phyloP scores from a whole-genome alignment of 352 stramenopile genomes.

The Pythium sp. region DNA sequence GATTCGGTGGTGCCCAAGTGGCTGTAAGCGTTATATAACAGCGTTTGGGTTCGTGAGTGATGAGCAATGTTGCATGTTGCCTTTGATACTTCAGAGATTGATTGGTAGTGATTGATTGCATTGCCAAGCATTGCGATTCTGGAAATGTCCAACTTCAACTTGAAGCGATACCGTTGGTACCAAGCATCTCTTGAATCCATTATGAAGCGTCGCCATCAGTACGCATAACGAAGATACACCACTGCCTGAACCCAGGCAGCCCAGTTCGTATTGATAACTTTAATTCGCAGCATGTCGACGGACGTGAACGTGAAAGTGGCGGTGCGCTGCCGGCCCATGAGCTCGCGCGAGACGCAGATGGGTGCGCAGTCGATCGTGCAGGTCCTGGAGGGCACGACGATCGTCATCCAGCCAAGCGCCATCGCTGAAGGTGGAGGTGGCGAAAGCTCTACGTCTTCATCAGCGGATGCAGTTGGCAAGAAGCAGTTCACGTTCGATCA shows the following conservation, averaged over 20 bases:
- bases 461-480: constrained; percentile 15
- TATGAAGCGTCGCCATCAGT: neutral
- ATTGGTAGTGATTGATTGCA: too few species aligned
- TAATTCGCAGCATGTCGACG: constrained; percentile 38
- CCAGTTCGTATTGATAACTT: neutral
- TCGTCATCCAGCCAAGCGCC: constrained; percentile 44
- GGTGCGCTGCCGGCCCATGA: constrained; percentile 87
- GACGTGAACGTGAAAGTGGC: constrained; percentile 90
- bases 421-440: constrained; percentile 9
- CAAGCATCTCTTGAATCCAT: neutral
- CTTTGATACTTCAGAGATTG: neutral
- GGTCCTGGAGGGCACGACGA: constrained; percentile 51
- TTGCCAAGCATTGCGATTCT: too few species aligned
- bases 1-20: neutral
- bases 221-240: too few species aligned
- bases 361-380: constrained; percentile 49
- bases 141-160: neutral
- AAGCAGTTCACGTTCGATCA: constrained; percentile 87
- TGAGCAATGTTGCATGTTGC: neutral
- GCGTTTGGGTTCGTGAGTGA: too few species aligned
- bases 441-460: neutral
- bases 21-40: too few species aligned
- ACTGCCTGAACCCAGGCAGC: too few species aligned
- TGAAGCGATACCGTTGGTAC: neutral
- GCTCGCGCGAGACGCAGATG: constrained; percentile 67